Evolutionary conservation across 176 grass and related monocot species (phyloP).

Genomic region (Themeda triandra): DNA sequence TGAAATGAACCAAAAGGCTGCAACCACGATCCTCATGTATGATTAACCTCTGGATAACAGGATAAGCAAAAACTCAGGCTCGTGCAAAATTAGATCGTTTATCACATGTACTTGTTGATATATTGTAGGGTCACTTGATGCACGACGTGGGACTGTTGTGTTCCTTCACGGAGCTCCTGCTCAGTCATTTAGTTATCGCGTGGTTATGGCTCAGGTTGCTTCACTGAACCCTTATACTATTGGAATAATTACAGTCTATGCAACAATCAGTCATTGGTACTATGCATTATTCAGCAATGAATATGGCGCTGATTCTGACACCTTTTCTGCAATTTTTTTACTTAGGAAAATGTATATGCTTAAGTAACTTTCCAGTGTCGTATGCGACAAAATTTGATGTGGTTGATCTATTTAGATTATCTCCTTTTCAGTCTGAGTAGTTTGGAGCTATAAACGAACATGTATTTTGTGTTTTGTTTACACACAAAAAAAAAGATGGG

Average conservation of each 20-base stretch:
- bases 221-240: background rate
- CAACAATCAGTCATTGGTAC: background rate
- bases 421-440: background rate
- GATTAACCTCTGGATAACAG: background rate
- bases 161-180: slow-evolving; percentile 96
- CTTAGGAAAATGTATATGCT: background rate
- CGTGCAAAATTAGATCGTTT: background rate
- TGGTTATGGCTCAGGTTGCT: slow-evolving; percentile 86
- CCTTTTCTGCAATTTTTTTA: background rate
- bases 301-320: background rate
- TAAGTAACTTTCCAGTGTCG: background rate
- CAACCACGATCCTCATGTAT: background rate
- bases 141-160: slow-evolving; percentile 62
- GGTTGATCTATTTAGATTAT: background rate
- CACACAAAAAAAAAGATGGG: background rate
- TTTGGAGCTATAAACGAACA: background rate
- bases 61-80: background rate
- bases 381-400: background rate
- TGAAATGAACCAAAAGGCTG: background rate
- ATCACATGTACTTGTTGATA: slow-evolving; percentile 7
- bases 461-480: slow-evolving; percentile 8
- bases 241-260: background rate
- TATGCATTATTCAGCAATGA: background rate
- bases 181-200: slow-evolving; percentile 87
- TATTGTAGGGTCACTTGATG: slow-evolving; percentile 56